Base-by-base conservation (phyloP, 495 filamentous ascomycete species). In the Haplographium delicatum region DNA sequence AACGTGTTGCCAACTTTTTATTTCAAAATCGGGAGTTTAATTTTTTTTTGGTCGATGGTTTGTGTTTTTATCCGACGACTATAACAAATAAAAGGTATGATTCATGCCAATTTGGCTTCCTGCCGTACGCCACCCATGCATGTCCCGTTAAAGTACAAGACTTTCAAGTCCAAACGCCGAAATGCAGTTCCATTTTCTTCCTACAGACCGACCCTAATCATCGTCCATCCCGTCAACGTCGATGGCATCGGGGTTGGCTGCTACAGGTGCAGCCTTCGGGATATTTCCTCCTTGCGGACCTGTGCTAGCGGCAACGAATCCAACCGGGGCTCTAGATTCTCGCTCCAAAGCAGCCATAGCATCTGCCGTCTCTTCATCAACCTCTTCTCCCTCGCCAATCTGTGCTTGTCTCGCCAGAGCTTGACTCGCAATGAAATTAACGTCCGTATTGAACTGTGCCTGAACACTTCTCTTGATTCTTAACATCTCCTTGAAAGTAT, bases 401-500 rank as follows among this genome's bases (percentile, higher is more conserved):
- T 74, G 71, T 64, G 95, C 88, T 43, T 81, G 82, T 48, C 90
- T 76, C 3, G 90, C 90, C 50, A 97, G 74, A 2, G 94, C 94
- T 65, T 99, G 94, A 2, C 89, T 93, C 2, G 94, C 94, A 65
- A 98, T 96, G 62, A 96, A 97, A 63, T 88, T 95, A 73, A 99
- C 91, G 64, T 99, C 94, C 26, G 94, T 99, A 59, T 96, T 96
- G 72, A 91, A 97, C 72, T 96, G 86, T 43, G 93, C 91, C 67
- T 96, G 90, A 4, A 97, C 93, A 72, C 90, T 95, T 61, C 93
- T 73, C 78, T 96, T 99, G 73, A 97, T 88, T 20, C 91, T 84
- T 34, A 97, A 74, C 93, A 99, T 99, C 66, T 97, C 93, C 72
- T 95, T 96, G 74, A 93, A 99, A 6, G 93, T 99, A 65, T 99